phyloP scores from a whole-genome alignment of 23 red algal genomes.

The Cyanidium caldarium region DNA sequence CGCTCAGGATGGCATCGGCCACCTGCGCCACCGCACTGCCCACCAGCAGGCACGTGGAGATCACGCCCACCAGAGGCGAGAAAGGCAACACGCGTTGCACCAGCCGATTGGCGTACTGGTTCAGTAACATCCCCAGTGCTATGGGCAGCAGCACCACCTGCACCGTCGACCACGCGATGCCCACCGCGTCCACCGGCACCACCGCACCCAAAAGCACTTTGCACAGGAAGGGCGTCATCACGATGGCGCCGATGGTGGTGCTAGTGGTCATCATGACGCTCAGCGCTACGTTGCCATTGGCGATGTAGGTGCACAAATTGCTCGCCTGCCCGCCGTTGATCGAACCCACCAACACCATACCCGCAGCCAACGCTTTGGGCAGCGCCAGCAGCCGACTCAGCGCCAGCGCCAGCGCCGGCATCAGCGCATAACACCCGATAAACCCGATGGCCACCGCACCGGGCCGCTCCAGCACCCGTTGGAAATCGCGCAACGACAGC shows the following conservation, averaged over 20 bases:
- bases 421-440: slow-evolving; percentile 59
- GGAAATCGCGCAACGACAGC: slow-evolving; percentile 59
- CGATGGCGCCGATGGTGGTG: slow-evolving; percentile 84
- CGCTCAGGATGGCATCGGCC: slow-evolving; percentile 39
- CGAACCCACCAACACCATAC: slow-evolving; percentile 66
- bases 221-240: slow-evolving; percentile 83
- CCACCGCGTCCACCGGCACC: slow-evolving; percentile 66
- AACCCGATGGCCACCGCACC: slow-evolving; percentile 67
- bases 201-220: slow-evolving; percentile 76
- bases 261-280: slow-evolving; percentile 93
- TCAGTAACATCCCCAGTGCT: slow-evolving; percentile 69
- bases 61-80: slow-evolving; percentile 67
- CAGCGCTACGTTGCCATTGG: slow-evolving; percentile 75
- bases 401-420: slow-evolving; percentile 41
- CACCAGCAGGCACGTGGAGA: slow-evolving; percentile 78
- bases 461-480: slow-evolving; percentile 37
- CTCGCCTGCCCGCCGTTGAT: slow-evolving; percentile 89
- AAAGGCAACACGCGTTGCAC: slow-evolving; percentile 57
- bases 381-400: slow-evolving; percentile 33
- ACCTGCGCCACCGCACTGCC: slow-evolving; percentile 89
- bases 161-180: slow-evolving; percentile 66
- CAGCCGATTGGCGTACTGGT: slow-evolving; percentile 37
- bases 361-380: slow-evolving; percentile 41
- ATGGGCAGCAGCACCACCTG: slow-evolving; percentile 91
- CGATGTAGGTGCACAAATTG: slow-evolving; percentile 93